These are phyloP conservation scores for Komagataella phaffii DNA, from an alignment of 805 yeast genomes.

Conservation along the genomic window DNA sequence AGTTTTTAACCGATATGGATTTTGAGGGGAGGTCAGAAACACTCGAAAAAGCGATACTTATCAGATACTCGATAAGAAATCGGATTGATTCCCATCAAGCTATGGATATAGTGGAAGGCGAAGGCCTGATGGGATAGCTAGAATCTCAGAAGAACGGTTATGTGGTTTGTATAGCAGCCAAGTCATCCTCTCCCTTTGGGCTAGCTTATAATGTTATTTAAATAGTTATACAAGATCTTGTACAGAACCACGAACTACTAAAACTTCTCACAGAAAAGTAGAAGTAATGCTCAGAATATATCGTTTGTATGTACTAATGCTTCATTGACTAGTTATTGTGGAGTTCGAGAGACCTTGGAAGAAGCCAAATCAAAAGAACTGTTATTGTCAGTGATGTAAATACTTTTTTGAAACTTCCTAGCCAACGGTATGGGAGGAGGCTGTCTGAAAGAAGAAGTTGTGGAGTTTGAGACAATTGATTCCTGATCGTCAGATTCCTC, in stretches of 20 bases:
- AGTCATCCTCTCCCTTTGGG: no score
- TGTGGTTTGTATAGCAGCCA: no score
- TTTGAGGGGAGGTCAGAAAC: neutral
- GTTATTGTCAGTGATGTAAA: neutral
- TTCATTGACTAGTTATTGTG: neutral
- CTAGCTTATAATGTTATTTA: no score
- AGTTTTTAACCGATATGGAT: neutral
- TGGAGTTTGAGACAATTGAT: constrained; percentile 1
- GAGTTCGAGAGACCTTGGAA: neutral
- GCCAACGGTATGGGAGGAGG: constrained; percentile 3
- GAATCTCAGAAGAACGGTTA: no score
- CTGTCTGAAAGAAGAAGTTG: neutral
- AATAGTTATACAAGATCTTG: no score
- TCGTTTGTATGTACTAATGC: no score
- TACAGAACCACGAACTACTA: no score
- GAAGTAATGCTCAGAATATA: neutral
- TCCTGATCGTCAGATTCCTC: constrained; percentile 1
- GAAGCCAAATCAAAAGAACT: neutral
- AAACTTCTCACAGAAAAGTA: no score
- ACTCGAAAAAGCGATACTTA: neutral
- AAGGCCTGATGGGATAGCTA: no score
- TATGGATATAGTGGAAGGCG: no score
- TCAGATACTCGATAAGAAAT: neutral
- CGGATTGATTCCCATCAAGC: no score
- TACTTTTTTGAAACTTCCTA: neutral